These are phyloP conservation scores for Pseudoneurospora amorphoporcata DNA, from an alignment of 495 filamentous ascomycete genomes.

Conservation along the genomic window DNA sequence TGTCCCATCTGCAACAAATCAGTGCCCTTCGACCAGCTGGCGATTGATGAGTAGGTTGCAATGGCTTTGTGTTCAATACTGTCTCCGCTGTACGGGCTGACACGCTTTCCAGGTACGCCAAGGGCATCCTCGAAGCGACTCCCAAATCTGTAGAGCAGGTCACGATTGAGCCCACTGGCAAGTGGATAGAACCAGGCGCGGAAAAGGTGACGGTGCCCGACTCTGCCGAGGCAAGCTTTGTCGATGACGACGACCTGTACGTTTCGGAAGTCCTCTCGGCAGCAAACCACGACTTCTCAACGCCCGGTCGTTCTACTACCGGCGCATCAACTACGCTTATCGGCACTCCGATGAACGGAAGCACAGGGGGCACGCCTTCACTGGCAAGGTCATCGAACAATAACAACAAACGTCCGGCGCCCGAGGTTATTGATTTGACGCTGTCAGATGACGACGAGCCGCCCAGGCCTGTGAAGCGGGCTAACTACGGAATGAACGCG, in stretches of 20 bases:
- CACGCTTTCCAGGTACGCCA: constrained; percentile 58
- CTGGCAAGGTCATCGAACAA: constrained; percentile 26
- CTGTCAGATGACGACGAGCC: constrained; percentile 64
- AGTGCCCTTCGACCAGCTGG: constrained; percentile 67
- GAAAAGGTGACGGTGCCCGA: constrained; percentile 13
- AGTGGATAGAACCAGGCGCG: constrained; percentile 51
- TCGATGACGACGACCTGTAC: constrained; percentile 59
- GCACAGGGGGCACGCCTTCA: constrained; percentile 21
- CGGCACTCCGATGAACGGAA: constrained; percentile 18
- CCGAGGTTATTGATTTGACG: constrained; percentile 71
- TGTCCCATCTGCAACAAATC: constrained; percentile 88
- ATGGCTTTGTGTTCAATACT: neutral
- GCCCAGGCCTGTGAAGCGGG: constrained; percentile 45
- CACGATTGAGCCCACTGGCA: constrained; percentile 76
- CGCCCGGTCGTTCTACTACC: constrained; percentile 1
- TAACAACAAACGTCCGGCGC: constrained; percentile 50
- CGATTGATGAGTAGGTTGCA: constrained; percentile 69
- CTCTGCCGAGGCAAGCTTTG: constrained; percentile 17
- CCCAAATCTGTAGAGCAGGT: constrained; percentile 66
- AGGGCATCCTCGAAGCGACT: constrained; percentile 70
- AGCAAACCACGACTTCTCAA: constrained; percentile 7
- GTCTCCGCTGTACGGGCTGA: neutral
- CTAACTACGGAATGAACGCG: constrained; percentile 12
- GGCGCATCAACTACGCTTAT: constrained; percentile 6
- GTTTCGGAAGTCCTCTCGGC: constrained; percentile 42